Conservation (phyloP, 2,329 filamentous ascomycete species). For the Trichophyton mentagrophytes region DNA sequence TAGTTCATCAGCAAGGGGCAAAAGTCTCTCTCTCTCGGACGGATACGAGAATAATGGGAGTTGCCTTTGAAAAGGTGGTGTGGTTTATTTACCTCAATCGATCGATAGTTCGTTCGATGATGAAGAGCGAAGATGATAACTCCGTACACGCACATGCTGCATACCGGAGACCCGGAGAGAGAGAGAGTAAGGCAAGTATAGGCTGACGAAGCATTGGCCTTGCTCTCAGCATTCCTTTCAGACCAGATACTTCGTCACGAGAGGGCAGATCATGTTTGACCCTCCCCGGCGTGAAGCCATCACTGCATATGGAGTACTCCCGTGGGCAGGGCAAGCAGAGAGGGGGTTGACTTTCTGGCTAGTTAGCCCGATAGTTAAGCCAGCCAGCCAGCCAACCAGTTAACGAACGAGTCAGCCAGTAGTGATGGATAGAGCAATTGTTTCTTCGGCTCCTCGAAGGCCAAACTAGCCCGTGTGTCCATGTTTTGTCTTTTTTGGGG, state of each 20-base stretch:
- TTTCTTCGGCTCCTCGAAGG: not conserved
- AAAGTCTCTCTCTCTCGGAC: too few species aligned
- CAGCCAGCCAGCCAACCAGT: not conserved
- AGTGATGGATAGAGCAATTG: not conserved
- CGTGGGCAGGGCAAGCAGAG: too few species aligned
- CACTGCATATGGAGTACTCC: too few species aligned
- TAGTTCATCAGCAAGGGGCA: too few species aligned
- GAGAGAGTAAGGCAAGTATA: too few species aligned
- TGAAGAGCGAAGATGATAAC: not conserved
- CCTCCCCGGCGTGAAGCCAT: too few species aligned
- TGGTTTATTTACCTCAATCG: not conserved
- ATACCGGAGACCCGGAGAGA: not conserved
- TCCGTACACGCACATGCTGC: not conserved
- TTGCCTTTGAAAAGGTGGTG: not conserved
- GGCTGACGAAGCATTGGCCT: not conserved
- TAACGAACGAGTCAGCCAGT: not conserved
- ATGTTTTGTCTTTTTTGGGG: not conserved
- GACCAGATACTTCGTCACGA: not conserved
- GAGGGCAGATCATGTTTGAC: not conserved
- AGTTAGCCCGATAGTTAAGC: too few species aligned
- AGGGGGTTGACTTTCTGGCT: too few species aligned
- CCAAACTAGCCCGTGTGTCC: not conserved
- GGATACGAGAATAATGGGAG: not conserved
- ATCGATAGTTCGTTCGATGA: not conserved
- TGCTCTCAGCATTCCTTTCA: not conserved